These are phyloP conservation scores for Nemophila menziesii DNA, from an alignment of 257 asterid genomes.

Conservation along the genomic window DNA sequence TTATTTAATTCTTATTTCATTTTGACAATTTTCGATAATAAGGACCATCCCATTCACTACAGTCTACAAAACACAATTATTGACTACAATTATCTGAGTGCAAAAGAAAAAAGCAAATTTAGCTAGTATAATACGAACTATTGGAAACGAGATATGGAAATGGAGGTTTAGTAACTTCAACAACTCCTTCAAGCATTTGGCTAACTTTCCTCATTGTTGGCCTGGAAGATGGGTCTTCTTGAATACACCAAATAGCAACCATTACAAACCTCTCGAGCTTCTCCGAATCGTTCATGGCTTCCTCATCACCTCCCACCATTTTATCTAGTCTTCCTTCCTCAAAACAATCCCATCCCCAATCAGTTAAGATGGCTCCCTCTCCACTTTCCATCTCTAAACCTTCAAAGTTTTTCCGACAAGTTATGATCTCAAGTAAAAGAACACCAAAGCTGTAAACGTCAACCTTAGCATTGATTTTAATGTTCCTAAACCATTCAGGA, in stretches of 20 bases:
- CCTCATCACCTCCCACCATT: conserved; percentile 12
- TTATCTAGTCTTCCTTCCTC: conserved; percentile 10
- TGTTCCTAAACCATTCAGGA: conserved; percentile 31
- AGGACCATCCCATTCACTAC: no score
- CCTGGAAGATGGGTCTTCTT: conserved; percentile 18
- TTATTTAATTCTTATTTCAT: no score
- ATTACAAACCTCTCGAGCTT: conserved; percentile 13
- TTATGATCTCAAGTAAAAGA: conserved; percentile 24
- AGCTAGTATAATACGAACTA: not conserved
- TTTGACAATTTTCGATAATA: no score
- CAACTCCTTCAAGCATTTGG: conserved; percentile 27
- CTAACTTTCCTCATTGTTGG: conserved; percentile 20
- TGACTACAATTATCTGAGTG: not conserved
- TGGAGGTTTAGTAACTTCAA: conserved; percentile 17
- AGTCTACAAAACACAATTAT: no score
- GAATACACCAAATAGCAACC: conserved; percentile 27
- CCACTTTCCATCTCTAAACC: conserved; percentile 1
- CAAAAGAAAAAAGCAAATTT: not conserved
- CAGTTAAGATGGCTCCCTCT: conserved; percentile 7
- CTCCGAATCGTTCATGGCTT: conserved; percentile 14
- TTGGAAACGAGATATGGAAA: conserved; percentile 5
- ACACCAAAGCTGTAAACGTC: conserved; percentile 33
- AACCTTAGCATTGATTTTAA: conserved; percentile 17
- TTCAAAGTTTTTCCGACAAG: conserved; percentile 11
- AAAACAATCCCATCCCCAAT: conserved; percentile 27